Evolutionary conservation across 148 eudicot genomes (phyloP), one percentile per base, ranked within the genome.

Genomic region (Dianthus caryophyllus): DNA sequence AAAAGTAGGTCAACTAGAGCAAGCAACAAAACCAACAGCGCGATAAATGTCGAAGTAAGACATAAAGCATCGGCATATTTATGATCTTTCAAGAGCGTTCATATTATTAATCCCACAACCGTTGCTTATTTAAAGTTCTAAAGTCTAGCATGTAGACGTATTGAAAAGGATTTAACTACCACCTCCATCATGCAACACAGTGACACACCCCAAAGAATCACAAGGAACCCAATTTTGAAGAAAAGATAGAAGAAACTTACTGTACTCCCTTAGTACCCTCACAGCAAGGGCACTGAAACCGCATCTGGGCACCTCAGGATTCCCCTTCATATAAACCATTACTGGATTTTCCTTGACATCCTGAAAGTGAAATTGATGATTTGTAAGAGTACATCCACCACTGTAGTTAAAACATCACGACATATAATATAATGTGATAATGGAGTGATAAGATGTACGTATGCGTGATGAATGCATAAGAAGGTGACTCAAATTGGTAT

Each of bases 271-370:
- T 75, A 90, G 58, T 38, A 94, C 90, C 77, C 85, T 88, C 63
- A 90, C 96, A 38, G 97, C 97, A 64, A 94, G 80, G 18, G 97
- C 81, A 77, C 99, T 94, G 75, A 90, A 94, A 54, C 99, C 97
- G 51, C 97, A 94, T 60, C 90, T 84, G 72, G 99, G 99, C 76
- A 68, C 72, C 14, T 88, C 90, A 48, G 97, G 99, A 54, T 82
- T 79, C 73, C 96, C 97, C 79, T 94, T 94, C 86, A 94, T 94
- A 75, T 94, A 94, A 53, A 94, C 68, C 99, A 94, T 88, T 59
- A 90, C 88, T 21, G 92, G 89, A 69, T 94, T 79, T 65, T 86
- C 96, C 82, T 88, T 90, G 64, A 94, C 78, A 86, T 94, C 99
- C 99, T 94, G 65, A 52, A 43, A 70, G 25, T 60, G 9, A 24